Conservation (phyloP, 2,329 filamentous ascomycete species). For the Ploettnerulaceae sp. region DNA sequence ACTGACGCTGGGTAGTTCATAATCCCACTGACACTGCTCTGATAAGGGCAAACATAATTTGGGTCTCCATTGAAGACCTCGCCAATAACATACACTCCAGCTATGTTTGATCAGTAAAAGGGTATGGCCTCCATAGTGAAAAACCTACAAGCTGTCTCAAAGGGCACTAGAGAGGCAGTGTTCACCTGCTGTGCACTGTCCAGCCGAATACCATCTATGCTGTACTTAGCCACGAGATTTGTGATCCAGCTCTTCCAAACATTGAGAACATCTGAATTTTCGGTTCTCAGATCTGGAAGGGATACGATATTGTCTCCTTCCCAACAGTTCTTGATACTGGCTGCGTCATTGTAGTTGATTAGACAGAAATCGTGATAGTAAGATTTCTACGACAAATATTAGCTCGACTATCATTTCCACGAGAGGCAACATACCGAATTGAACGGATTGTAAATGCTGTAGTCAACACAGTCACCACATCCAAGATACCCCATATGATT, state of each 20-base stretch:
- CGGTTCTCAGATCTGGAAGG: constrained; percentile 32
- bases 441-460: constrained; percentile 38
- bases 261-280: constrained; percentile 22
- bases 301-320: constrained; percentile 28
- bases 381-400: constrained; percentile 23
- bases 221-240: constrained; percentile 31
- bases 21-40: constrained; percentile 50
- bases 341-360: constrained; percentile 37
- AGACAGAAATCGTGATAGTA: constrained; percentile 34
- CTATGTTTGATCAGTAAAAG: constrained; percentile 26
- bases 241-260: constrained; percentile 27
- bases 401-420: constrained; percentile 15
- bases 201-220: constrained; percentile 46
- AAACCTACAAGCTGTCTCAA: constrained; percentile 38
- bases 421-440: constrained; percentile 27
- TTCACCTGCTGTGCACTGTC: constrained; percentile 45
- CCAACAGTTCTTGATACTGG: constrained; percentile 25
- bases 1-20: constrained; percentile 53
- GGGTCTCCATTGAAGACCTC: constrained; percentile 55
- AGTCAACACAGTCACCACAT: constrained; percentile 35
- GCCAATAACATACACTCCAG: constrained; percentile 56
- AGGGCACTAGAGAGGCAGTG: constrained; percentile 50
- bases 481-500: constrained; percentile 41
- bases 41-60: constrained; percentile 50
- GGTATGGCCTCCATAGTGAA: background rate